Evolutionary conservation across 2,329 filamentous ascomycete genomes (phyloP).

Genomic region (Fusarium mundagurra): DNA sequence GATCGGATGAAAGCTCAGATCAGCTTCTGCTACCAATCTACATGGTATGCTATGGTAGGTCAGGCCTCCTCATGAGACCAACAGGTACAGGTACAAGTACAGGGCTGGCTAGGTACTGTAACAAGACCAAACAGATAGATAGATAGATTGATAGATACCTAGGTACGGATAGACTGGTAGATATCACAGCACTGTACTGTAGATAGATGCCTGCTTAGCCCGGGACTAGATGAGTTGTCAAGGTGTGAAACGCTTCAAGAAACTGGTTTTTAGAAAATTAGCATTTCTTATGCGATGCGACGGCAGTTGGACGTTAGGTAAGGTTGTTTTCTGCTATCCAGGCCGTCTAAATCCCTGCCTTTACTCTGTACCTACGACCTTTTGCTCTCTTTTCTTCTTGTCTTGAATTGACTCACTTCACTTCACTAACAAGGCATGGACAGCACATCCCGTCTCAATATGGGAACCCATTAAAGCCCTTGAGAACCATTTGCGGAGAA

Average conservation of each 20-base stretch:
- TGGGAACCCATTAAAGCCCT: slow-evolving; percentile 13
- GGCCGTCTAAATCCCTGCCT: neutral
- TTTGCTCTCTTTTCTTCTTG: neutral
- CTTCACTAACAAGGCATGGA: neutral
- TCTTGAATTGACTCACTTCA: neutral
- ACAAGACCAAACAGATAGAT: neutral
- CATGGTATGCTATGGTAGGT: neutral
- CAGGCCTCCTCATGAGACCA: slow-evolving; percentile 15
- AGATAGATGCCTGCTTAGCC: slow-evolving; percentile 11
- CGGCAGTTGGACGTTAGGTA: neutral
- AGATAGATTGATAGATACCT: too few species aligned
- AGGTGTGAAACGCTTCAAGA: slow-evolving; percentile 14
- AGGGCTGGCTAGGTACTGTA: neutral
- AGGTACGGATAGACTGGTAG: too few species aligned
- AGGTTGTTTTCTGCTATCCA: neutral
- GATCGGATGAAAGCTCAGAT: slow-evolving; percentile 27
- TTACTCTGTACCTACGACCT: neutral
- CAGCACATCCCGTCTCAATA: slow-evolving; percentile 1
- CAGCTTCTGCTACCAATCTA: neutral
- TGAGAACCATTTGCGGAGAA: slow-evolving; percentile 8
- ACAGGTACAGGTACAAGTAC: neutral
- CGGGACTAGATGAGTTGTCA: slow-evolving; percentile 37
- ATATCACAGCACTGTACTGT: neutral
- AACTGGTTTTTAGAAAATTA: slow-evolving; percentile 34
- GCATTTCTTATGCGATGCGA: slow-evolving; percentile 33